These are phyloP conservation scores for Penicillium diatomitis DNA, from an alignment of 495 filamentous ascomycete genomes.

Conservation along the genomic window DNA sequence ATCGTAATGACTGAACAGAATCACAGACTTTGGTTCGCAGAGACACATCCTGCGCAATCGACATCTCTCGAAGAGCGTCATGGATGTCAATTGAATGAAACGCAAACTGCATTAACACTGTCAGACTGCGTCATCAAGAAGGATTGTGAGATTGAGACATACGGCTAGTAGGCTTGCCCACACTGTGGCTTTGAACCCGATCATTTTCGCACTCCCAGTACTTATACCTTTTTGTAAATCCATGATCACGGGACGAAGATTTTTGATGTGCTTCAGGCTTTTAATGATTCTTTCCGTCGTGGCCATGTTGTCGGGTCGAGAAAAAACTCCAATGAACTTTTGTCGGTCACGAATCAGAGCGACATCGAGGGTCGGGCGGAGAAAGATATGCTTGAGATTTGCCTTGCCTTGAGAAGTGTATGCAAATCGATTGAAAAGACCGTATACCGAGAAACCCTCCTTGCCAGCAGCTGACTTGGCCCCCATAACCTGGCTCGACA, in stretches of 20 bases:
- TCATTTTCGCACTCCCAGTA: conserved; percentile 46
- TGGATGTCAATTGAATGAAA: conserved; percentile 60
- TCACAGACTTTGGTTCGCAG: not conserved
- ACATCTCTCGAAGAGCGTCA: conserved; percentile 53
- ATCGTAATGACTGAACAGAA: not conserved
- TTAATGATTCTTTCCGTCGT: conserved; percentile 48
- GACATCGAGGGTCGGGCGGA: conserved; percentile 66
- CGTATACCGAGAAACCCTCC: conserved; percentile 84
- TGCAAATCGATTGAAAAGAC: conserved; percentile 69
- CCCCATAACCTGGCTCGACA: conserved; percentile 68
- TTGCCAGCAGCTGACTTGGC: conserved; percentile 63
- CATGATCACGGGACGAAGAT: conserved; percentile 61
- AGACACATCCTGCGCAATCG: conserved; percentile 42
- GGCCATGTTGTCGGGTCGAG: conserved; percentile 59
- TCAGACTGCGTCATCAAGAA: conserved; percentile 14
- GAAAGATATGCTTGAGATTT: conserved; percentile 71
- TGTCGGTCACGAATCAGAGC: conserved; percentile 66
- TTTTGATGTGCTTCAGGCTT: conserved; percentile 64
- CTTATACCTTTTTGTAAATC: conserved; percentile 71
- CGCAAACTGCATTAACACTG: conserved; percentile 38
- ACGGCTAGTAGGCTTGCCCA: conserved; percentile 59
- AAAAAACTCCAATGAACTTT: conserved; percentile 55
- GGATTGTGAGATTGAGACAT: conserved; percentile 2
- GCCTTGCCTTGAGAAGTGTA: conserved; percentile 73
- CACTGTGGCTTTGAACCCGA: conserved; percentile 53